Base-by-base conservation (phyloP, 345 rosid species). In the Aurinia saxatilis region DNA sequence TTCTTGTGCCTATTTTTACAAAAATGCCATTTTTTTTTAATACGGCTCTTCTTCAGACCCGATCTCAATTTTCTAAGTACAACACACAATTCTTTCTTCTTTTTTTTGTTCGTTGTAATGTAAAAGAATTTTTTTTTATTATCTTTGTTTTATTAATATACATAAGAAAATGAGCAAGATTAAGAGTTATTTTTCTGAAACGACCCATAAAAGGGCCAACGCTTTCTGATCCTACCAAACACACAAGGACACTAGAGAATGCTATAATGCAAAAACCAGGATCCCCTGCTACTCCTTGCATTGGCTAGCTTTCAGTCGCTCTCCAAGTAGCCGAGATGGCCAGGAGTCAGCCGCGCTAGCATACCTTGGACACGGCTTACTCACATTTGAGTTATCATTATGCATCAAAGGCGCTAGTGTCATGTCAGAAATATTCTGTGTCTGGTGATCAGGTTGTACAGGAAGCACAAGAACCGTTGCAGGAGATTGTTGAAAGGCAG, bases 341-440 rank as follows among this genome's bases (percentile, higher is more conserved):
- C 99, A 93, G 1, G 87, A 81, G 74, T 93, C 97, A 23, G 82
- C 71, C 0, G 82, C 69, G 0, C 82, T 84, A 6, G 90, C 92
- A 63, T 90, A 93, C 69, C 97, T 80, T 8, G 99, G 87, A 60
- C 87, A 90, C 0, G 99, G 99, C 66, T 90, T 93, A 66, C 95
- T 82, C 58, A 93, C 82, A 29, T 76, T 46, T 21, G 80, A 60
- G 53, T 74, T 31, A n/a, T n/a, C n/a, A 51, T 46, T 69, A 69
- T 36, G 44, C 39, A 59, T 50, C 46, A 50, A 8, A 2, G 76
- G 53, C 37, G 67, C 51, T 14, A 61, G 61, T 17, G 74, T 27
- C 29, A 73, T 11, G 45, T 77, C 70, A 3, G 67, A 57, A 39
- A 51, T 1, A 0, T 76, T 70, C n/a, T 73, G 79, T 25, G 79